Evolutionary conservation across 371 early-diverging fungal genomes (phyloP).

Genomic region (Zopfochytrium polystomum): DNA sequence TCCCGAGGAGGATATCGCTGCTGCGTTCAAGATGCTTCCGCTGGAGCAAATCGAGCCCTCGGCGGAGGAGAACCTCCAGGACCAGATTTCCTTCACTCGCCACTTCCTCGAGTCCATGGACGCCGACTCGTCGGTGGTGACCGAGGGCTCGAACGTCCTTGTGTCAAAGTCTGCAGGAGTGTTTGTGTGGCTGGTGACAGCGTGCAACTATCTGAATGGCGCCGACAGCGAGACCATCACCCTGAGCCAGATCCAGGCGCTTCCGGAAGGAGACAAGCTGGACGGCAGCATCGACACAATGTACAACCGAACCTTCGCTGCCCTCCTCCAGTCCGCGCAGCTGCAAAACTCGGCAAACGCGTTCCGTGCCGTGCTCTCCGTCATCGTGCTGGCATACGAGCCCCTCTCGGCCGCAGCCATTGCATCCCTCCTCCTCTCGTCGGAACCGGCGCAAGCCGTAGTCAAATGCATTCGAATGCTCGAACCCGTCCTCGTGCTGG

Average conservation of each 20-base stretch:
- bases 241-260: background rate
- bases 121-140: background rate
- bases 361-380: conserved; percentile 10
- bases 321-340: background rate
- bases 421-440: background rate
- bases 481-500: conserved; percentile 4
- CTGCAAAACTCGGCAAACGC: background rate
- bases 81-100: conserved; percentile 2
- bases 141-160: conserved; percentile 4
- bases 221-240: conserved; percentile 2
- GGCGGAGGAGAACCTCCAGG: conserved; percentile 14
- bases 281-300: conserved; percentile 18
- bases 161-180: too few species aligned
- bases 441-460: too few species aligned
- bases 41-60: conserved; percentile 5
- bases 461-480: background rate
- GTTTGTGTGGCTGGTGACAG: conserved; percentile 22
- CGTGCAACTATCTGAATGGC: conserved; percentile 7
- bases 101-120: conserved; percentile 3
- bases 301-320: conserved; percentile 3
- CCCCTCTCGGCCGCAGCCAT: conserved; percentile 12
- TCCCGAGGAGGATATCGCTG: conserved; percentile 25
- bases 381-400: conserved; percentile 7
- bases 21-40: conserved; percentile 6
- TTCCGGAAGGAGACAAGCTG: background rate